A percentile compares a stretch with the other conserved stretches of the same genome.
These are phyloP conservation scores for Leccinum uliginosum DNA, from an alignment of 768 basidiomycete species.

Conservation along the genomic window DNA sequence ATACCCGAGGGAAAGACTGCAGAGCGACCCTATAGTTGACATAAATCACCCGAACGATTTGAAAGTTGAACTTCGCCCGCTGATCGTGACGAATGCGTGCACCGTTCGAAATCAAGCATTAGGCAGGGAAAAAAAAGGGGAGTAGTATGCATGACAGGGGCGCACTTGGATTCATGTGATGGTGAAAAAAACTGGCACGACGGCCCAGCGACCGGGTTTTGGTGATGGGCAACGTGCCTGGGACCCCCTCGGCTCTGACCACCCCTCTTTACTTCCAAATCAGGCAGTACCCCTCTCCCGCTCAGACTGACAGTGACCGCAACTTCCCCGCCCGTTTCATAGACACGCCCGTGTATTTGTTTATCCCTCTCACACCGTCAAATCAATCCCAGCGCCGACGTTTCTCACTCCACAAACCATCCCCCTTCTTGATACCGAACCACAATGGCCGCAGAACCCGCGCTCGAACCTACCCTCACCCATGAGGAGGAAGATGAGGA, in stretches of 20 bases:
- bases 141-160: not conserved
- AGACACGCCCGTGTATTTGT: not conserved
- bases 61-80: not conserved
- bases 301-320: too few species aligned
- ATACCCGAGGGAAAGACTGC: conserved; percentile 8
- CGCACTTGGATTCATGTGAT: not conserved
- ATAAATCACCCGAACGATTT: not conserved
- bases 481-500: conserved; percentile 6
- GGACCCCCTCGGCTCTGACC: not conserved
- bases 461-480: conserved; percentile 5
- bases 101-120: not conserved
- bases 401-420: conserved; percentile 4
- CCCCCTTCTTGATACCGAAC: not conserved
- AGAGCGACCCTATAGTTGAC: not conserved
- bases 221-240: conserved; percentile 20
- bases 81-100: conserved; percentile 3
- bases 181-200: conserved; percentile 11
- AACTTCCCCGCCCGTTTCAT: not conserved
- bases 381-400: conserved; percentile 2
- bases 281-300: conserved; percentile 8
- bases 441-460: conserved; percentile 22
- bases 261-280: conserved; percentile 9
- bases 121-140: not conserved
- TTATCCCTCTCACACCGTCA: not conserved
- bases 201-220: conserved; percentile 12